phyloP scores from a whole-genome alignment of 2,329 filamentous ascomycete genomes.

The Dactylella cylindrospora region DNA sequence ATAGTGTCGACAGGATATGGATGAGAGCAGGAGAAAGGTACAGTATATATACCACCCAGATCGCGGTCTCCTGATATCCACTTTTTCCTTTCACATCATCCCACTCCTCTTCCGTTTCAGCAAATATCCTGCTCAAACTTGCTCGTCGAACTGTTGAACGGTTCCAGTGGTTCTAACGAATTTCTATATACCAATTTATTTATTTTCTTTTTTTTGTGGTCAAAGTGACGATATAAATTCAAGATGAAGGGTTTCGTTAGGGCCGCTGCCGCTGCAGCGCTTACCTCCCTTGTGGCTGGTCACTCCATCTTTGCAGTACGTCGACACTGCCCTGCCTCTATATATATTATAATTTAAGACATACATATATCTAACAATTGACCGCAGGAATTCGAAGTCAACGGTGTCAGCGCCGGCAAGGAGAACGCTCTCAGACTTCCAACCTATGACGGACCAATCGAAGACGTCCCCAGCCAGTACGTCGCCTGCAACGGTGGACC shows the following conservation, averaged over 20 bases:
- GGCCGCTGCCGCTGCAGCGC: constrained; percentile 22
- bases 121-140: constrained; percentile 33
- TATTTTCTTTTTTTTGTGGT: constrained; percentile 6
- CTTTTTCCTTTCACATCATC: constrained; percentile 8
- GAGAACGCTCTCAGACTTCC: constrained; percentile 32
- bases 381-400: constrained; percentile 40
- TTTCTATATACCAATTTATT: no score
- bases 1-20: no score
- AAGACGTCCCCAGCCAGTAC: constrained; percentile 49
- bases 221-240: constrained; percentile 7
- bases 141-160: constrained; percentile 20
- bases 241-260: constrained; percentile 29
- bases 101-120: constrained; percentile 18
- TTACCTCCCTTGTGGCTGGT: constrained; percentile 29
- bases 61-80: constrained; percentile 6
- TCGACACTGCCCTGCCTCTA: neutral
- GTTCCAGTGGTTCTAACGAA: neutral
- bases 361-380: neutral
- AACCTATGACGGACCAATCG: constrained; percentile 52
- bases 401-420: constrained; percentile 41
- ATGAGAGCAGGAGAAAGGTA: no score
- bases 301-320: constrained; percentile 41
- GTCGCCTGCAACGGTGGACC: constrained; percentile 55
- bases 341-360: neutral
- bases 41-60: constrained; percentile 27